Evolutionary conservation across 306 rosid genomes (phyloP).

Genomic region (Crataegus laevigata): DNA sequence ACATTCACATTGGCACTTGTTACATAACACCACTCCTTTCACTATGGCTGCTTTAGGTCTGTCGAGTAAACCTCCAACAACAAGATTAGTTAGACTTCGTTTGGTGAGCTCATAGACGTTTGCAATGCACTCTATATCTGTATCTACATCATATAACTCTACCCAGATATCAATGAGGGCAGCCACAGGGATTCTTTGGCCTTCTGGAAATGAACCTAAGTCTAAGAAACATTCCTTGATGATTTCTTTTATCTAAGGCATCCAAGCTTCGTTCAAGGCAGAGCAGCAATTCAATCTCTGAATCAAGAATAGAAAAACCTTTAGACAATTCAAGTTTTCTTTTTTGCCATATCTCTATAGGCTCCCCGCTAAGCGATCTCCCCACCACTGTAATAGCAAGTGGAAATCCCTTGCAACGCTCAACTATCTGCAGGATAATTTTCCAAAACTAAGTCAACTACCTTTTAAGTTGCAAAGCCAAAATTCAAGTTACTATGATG

Average conservation of each 20-base stretch:
- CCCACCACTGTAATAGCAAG: slow-evolving; percentile 45
- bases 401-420: slow-evolving; percentile 42
- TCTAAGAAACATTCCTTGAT: slow-evolving; percentile 45
- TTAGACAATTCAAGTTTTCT: slow-evolving; percentile 8
- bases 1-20: too few species aligned
- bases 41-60: too few species aligned
- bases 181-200: slow-evolving; percentile 36
- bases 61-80: too few species aligned
- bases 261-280: slow-evolving; percentile 39
- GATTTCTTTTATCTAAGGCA: slow-evolving; percentile 9
- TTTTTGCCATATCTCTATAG: slow-evolving; percentile 17
- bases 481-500: too few species aligned
- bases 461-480: not conserved
- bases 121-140: slow-evolving; percentile 15
- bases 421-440: slow-evolving; percentile 39
- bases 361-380: slow-evolving; percentile 23
- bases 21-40: too few species aligned
- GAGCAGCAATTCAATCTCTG: not conserved
- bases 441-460: not conserved
- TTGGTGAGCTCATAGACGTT: slow-evolving; percentile 7
- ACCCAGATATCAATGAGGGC: slow-evolving; percentile 58
- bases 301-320: slow-evolving; percentile 22
- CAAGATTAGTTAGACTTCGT: too few species aligned
- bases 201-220: slow-evolving; percentile 32
- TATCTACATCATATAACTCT: slow-evolving; percentile 31